A percentile compares a stretch with the other conserved stretches of the same genome.
These are phyloP conservation scores for Beauveria bassiana DNA, from an alignment of 2,329 filamentous ascomycete genomes.

Conservation along the genomic window DNA sequence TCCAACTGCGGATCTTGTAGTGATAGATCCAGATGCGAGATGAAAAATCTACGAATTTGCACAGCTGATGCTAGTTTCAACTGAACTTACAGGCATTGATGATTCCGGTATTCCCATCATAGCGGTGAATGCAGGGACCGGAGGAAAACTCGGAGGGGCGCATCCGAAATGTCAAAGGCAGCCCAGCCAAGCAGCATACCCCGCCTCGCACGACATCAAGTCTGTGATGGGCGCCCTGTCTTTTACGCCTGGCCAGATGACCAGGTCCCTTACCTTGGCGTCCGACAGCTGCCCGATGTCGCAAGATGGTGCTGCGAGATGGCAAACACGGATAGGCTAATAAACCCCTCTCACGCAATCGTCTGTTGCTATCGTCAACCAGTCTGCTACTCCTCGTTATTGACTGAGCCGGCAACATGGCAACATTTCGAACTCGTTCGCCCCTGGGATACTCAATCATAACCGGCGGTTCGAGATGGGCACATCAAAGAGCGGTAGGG, in stretches of 20 bases:
- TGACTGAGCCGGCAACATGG: background rate
- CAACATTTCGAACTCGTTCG: background rate
- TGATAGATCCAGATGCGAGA: no score
- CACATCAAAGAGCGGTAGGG: background rate
- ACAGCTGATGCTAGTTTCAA: no score
- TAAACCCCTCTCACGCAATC: background rate
- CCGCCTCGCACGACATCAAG: background rate
- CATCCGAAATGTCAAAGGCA: background rate
- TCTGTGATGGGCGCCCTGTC: background rate
- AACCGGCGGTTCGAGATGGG: background rate
- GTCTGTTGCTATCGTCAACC: background rate
- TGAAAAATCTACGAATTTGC: no score
- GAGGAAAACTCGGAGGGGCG: background rate
- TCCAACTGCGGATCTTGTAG: no score
- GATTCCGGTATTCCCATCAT: no score
- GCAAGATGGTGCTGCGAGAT: background rate
- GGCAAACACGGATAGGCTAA: background rate
- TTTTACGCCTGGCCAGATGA: background rate
- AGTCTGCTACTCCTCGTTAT: background rate
- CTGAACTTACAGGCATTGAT: no score
- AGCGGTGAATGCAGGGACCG: no score
- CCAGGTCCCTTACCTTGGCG: background rate
- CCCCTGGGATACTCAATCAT: background rate
- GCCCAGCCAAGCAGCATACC: background rate
- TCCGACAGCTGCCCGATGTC: slow-evolving; percentile 2